phyloP scores from a whole-genome alignment of 1,284 basidiomycete genomes.

The Ceratobasidium sp. region DNA sequence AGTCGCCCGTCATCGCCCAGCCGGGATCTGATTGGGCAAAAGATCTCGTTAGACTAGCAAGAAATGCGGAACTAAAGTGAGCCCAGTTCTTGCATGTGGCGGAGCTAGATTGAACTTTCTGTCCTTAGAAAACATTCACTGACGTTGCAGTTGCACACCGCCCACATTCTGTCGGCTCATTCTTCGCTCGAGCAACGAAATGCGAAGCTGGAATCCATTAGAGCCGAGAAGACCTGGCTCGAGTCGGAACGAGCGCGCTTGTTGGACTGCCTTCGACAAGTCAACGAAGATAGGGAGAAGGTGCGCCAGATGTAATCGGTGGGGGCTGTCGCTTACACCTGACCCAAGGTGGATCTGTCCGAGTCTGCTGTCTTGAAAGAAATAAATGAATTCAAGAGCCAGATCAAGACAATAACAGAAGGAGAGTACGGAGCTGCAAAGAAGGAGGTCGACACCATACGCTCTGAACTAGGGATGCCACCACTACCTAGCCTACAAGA shows the following conservation, averaged over 20 bases:
- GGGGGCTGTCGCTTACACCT: background rate
- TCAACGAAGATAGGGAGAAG: conserved; percentile 82
- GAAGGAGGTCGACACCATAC: conserved; percentile 74
- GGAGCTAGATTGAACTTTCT: conserved; percentile 18
- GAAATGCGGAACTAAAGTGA: conserved; percentile 83
- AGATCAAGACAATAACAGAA: conserved; percentile 73
- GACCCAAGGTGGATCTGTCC: conserved; percentile 62
- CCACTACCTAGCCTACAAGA: conserved; percentile 74
- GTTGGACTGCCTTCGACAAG: conserved; percentile 72
- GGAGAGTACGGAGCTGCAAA: conserved; percentile 79
- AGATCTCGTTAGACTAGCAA: conserved; percentile 81
- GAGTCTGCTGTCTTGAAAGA: conserved; percentile 69
- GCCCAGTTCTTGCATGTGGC: conserved; percentile 48
- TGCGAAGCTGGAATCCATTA: conserved; percentile 78
- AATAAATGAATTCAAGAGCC: conserved; percentile 68
- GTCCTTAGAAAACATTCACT: conserved; percentile 76
- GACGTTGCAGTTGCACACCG: conserved; percentile 81
- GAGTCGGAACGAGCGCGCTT: conserved; percentile 73
- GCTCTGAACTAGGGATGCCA: conserved; percentile 76
- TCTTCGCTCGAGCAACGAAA: conserved; percentile 77
- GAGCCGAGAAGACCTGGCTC: conserved; percentile 74
- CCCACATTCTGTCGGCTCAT: conserved; percentile 84
- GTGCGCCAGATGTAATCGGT: conserved; percentile 53
- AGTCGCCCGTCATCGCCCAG: conserved; percentile 68
- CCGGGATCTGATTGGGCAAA: conserved; percentile 78